Conservation (phyloP, 192 early-diverging fungal species). For the Glomus cerebriforme region DNA sequence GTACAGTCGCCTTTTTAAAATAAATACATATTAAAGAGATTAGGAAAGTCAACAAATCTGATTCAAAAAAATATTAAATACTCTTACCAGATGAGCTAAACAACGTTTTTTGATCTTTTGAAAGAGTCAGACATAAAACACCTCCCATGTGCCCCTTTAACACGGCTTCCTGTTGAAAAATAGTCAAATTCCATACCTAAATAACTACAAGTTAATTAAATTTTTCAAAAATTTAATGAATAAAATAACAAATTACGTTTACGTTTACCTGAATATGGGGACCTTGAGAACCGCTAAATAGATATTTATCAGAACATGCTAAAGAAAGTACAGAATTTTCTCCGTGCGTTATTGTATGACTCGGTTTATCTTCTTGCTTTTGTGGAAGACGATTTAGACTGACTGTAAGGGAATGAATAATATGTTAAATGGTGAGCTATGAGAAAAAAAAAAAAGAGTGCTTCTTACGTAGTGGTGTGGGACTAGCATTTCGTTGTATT, state of each 20-base stretch:
- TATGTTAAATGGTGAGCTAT: not conserved
- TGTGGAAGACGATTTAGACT: slow-evolving; percentile 40
- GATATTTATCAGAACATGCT: slow-evolving; percentile 54
- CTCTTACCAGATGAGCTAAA: slow-evolving; percentile 58
- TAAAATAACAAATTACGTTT: not conserved
- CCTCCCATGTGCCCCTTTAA: slow-evolving; percentile 56
- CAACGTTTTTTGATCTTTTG: slow-evolving; percentile 48
- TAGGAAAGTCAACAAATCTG: not conserved
- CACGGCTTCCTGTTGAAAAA: slow-evolving; percentile 48
- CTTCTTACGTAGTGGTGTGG: not conserved
- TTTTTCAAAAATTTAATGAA: not conserved
- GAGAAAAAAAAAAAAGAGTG: not conserved
- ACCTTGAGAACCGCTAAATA: slow-evolving; percentile 72
- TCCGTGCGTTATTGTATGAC: slow-evolving; percentile 55
- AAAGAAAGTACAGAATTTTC: slow-evolving; percentile 65
- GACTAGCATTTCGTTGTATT: not conserved
- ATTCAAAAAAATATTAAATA: not conserved
- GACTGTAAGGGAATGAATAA: slow-evolving; percentile 24
- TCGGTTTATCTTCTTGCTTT: slow-evolving; percentile 37
- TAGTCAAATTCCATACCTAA: slow-evolving; percentile 54
- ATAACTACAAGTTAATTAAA: not conserved
- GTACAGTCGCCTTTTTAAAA: slow-evolving; percentile 65
- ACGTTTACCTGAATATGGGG: slow-evolving; percentile 57
- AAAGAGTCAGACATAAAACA: slow-evolving; percentile 49
- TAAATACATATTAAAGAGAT: slow-evolving; percentile 6